A percentile compares a stretch with the other conserved stretches of the same genome.
Evolutionary conservation across 2,329 filamentous ascomycete species (phyloP).

Genomic region (Hirsutella minnesotensis): DNA sequence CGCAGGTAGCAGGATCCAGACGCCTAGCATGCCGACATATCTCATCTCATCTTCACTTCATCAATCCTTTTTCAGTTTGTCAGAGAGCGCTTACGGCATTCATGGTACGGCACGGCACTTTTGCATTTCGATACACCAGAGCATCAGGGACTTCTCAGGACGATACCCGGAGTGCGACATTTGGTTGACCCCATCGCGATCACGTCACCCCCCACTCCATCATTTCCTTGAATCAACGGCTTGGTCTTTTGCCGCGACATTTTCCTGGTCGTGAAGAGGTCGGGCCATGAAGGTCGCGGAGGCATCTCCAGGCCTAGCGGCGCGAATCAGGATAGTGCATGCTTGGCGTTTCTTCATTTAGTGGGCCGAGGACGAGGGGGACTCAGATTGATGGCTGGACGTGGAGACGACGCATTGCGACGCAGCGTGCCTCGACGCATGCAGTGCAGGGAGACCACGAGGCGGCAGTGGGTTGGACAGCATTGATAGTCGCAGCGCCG

Average conservation of each 20-base stretch:
- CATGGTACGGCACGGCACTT: constrained; percentile 13
- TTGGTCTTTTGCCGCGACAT: constrained; percentile 1
- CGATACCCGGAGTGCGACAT: constrained; percentile 29
- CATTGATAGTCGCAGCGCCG: too few species aligned
- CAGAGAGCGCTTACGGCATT: constrained; percentile 11
- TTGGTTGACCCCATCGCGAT: constrained; percentile 18
- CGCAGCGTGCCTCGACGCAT: too few species aligned
- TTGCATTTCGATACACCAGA: constrained; percentile 20
- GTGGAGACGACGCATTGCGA: too few species aligned
- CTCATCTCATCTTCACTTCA: too few species aligned
- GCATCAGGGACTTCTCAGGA: constrained; percentile 18
- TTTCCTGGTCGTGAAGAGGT: background rate
- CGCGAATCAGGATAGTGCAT: background rate
- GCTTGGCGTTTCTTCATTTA: background rate
- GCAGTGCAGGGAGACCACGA: too few species aligned
- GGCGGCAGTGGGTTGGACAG: too few species aligned
- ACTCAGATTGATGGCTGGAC: background rate
- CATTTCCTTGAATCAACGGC: constrained; percentile 13
- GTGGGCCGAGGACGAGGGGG: background rate
- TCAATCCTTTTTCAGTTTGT: background rate
- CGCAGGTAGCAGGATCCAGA: too few species aligned
- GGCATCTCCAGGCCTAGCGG: background rate
- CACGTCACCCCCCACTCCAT: constrained; percentile 27
- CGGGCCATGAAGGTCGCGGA: background rate
- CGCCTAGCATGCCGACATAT: too few species aligned